phyloP scores from a whole-genome alignment of 192 early-diverging fungal genomes.

The Entomortierella beljakovae region DNA sequence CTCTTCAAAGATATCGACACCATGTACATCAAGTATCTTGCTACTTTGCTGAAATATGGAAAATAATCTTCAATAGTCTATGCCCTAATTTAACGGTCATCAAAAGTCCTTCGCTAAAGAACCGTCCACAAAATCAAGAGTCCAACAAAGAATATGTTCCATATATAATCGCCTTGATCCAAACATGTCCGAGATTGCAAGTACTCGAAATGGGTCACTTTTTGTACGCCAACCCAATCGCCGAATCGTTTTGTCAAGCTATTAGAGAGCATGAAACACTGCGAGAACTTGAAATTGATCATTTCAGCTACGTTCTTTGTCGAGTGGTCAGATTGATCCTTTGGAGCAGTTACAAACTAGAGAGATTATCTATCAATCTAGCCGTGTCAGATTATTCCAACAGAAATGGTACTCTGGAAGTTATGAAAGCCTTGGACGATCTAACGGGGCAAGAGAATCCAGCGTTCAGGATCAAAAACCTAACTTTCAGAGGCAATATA shows the following conservation, averaged over 20 bases:
- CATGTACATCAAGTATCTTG: too few relatives aligned
- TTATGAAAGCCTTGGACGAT: background rate
- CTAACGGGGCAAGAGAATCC: background rate
- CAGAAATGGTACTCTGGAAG: background rate
- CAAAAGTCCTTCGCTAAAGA: too few relatives aligned
- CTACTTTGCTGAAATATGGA: too few relatives aligned
- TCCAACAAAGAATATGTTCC: too few relatives aligned
- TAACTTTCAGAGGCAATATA: background rate
- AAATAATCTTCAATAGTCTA: too few relatives aligned
- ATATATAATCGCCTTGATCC: too few relatives aligned
- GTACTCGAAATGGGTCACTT: constrained; percentile 1
- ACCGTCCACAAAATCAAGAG: too few relatives aligned
- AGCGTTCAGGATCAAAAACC: background rate
- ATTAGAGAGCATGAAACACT: constrained; percentile 1
- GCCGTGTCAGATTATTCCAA: background rate
- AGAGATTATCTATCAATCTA: background rate
- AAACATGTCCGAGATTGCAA: too few relatives aligned
- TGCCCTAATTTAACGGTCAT: too few relatives aligned
- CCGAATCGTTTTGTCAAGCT: background rate
- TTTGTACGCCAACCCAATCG: background rate
- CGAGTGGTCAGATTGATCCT: background rate
- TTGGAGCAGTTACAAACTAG: background rate
- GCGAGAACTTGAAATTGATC: background rate
- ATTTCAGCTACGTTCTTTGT: background rate
- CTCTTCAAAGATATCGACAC: too few relatives aligned